Evolutionary conservation across 306 rosid species (phyloP), one percentile per base, ranked within the genome.

Genomic region (Oemleria cerasiformis): DNA sequence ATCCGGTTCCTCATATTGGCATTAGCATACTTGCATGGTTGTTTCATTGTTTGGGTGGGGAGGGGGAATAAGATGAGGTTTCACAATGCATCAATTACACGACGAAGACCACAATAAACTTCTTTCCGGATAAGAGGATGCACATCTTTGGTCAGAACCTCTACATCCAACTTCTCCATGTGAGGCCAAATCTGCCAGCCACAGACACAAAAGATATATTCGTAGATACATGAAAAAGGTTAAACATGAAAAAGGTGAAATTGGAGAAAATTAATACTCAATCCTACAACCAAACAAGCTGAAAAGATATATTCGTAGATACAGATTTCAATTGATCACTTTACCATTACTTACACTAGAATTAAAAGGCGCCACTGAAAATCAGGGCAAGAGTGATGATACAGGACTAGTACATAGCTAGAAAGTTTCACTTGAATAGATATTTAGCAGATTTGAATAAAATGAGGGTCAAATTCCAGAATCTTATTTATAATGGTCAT

Each of bases 101-200:
- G 81, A 64, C 92, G 84, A 59, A 95, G 92, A 70, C 97, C 97
- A 16, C 82, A 74, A 74, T 88, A 86, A 9, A 91, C 85, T 6
- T 90, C 90, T 59, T 76, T 83, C 56, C 82, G 86, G 58, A 91
- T 80, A 70, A 91, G 92, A 23, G 84, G 88, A 63, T 92, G 92
- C 15, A 82, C 82, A 10, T 85, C 85, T 67, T 87, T 96, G 0
- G 88, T 81, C 67, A 95, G 78, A 45, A 88, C 86, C 73, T 86
- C 92, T 6, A 84, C 80, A 41, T 91, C 99, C 87, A 95, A 73
- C 90, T 85, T 91, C 66, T 86, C 97, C 48, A 95, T 72, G 79
- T 85, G 88, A 16, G 82, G 96, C 99, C 99, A 95, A 82, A 95
- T 82, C 99, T 95, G 90, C 74, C 57, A n/a, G 38, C 42, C 73